These are phyloP conservation scores for Candida insectalens DNA, from an alignment of 805 yeast species.

Conservation along the genomic window DNA sequence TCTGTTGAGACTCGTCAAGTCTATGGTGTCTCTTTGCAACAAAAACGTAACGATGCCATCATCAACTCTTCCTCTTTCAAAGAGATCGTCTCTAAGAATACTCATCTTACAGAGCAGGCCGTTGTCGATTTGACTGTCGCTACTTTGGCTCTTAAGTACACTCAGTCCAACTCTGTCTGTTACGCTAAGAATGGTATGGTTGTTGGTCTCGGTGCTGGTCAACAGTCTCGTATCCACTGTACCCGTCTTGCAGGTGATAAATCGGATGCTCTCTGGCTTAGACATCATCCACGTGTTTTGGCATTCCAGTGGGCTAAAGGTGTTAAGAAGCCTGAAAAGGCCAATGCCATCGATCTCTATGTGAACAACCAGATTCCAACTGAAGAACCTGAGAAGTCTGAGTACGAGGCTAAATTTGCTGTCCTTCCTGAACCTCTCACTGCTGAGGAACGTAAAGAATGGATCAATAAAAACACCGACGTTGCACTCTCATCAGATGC, in stretches of 20 bases:
- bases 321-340: slow-evolving; percentile 95
- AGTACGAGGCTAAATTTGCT: slow-evolving; percentile 83
- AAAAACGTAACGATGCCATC: slow-evolving; percentile 96
- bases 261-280: slow-evolving; percentile 99
- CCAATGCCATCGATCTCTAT: slow-evolving; percentile 91
- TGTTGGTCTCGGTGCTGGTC: slow-evolving; percentile 98
- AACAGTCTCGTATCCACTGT: slow-evolving; percentile 98
- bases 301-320: slow-evolving; percentile 97
- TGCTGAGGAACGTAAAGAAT: slow-evolving; percentile 72
- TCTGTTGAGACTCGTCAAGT: slow-evolving; percentile 84
- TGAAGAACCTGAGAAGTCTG: slow-evolving; percentile 85
- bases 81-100: slow-evolving; percentile 84
- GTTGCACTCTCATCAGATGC: slow-evolving; percentile 97
- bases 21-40: slow-evolving; percentile 90
- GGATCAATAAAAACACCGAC: slow-evolving; percentile 70
- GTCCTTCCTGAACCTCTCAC: slow-evolving; percentile 79
- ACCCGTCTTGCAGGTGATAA: slow-evolving; percentile 98
- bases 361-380: slow-evolving; percentile 90
- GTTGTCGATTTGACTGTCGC: slow-evolving; percentile 91
- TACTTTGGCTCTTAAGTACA: slow-evolving; percentile 92
- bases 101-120: slow-evolving; percentile 84
- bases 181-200: slow-evolving; percentile 99
- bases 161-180: slow-evolving; percentile 97
- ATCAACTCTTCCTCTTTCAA: slow-evolving; percentile 84
- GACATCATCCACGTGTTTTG: slow-evolving; percentile 94